Evolutionary conservation across 2,329 filamentous ascomycete species (phyloP).

Genomic region (Cadophora gregata): DNA sequence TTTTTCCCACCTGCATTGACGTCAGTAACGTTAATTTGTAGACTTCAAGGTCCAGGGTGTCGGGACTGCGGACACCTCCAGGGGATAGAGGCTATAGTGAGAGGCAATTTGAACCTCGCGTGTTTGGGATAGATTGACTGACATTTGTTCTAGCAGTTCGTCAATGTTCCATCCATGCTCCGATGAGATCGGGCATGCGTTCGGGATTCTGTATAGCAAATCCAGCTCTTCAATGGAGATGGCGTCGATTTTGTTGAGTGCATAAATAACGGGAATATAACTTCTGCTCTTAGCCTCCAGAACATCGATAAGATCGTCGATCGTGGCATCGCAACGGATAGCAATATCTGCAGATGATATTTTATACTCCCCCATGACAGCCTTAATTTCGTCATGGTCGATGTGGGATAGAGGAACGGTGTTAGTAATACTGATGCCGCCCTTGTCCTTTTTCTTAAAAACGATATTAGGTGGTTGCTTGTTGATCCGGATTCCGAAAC

Average conservation of each 20-base stretch:
- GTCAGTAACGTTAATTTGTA: conserved; percentile 30
- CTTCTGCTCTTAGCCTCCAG: conserved; percentile 92
- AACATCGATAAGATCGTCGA: conserved; percentile 96
- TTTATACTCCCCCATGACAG: conserved; percentile 95
- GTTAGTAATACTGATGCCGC: conserved; percentile 93
- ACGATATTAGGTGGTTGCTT: conserved; percentile 97
- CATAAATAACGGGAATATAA: conserved; percentile 99
- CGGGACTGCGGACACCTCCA: conserved; percentile 11
- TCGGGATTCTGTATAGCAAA: conserved; percentile 93
- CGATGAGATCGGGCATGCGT: conserved; percentile 95
- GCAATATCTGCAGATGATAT: conserved; percentile 97
- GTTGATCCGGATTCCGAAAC: conserved; percentile 97
- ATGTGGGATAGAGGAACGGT: conserved; percentile 93
- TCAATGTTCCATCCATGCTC: conserved; percentile 99
- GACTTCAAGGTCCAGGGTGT: conserved; percentile 8
- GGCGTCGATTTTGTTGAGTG: conserved; percentile 98
- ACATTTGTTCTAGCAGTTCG: conserved; percentile 94
- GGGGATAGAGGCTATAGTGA: conserved; percentile 20
- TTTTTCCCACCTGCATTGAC: conserved; percentile 77
- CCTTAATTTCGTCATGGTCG: conserved; percentile 94
- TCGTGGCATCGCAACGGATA: conserved; percentile 95
- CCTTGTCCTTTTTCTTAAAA: conserved; percentile 99
- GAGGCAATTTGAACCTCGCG: conserved; percentile 13
- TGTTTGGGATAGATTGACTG: conserved; percentile 39
- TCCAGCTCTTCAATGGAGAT: conserved; percentile 98